These are phyloP conservation scores for Irpex sp. DNA, from an alignment of 1,284 basidiomycete genomes.

Conservation along the genomic window DNA sequence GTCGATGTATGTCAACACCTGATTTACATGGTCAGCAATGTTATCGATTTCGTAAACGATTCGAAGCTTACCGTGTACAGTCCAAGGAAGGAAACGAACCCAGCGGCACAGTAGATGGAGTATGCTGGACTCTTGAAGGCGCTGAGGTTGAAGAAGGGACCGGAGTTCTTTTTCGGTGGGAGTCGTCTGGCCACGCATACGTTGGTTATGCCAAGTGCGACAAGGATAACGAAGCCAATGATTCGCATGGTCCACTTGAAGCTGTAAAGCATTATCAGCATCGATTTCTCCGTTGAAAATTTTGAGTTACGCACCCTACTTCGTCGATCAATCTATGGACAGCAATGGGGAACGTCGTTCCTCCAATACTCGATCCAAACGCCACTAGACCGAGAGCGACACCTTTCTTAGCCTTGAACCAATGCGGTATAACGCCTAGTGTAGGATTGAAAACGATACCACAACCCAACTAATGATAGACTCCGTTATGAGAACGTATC, in stretches of 20 bases:
- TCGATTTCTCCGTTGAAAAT: background rate
- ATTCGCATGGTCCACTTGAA: constrained; percentile 69
- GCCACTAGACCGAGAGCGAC: constrained; percentile 47
- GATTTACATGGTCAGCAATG: background rate
- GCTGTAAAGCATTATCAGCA: constrained; percentile 33
- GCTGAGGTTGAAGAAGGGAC: constrained; percentile 22
- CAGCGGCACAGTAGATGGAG: constrained; percentile 17
- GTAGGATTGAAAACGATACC: constrained; percentile 52
- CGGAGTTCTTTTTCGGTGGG: constrained; percentile 18
- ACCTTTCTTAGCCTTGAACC: constrained; percentile 48
- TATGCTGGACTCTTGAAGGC: constrained; percentile 21
- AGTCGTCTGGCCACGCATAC: constrained; percentile 31
- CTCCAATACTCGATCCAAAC: constrained; percentile 49
- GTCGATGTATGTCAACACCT: constrained; percentile 60
- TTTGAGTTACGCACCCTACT: constrained; percentile 35
- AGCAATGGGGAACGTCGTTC: constrained; percentile 48
- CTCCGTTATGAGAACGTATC: constrained; percentile 15
- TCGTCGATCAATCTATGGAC: constrained; percentile 42
- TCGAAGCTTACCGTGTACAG: constrained; percentile 18
- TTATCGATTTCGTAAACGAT: background rate
- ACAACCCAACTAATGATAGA: constrained; percentile 26
- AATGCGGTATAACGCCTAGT: constrained; percentile 50
- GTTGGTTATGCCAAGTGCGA: constrained; percentile 50
- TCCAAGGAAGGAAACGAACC: constrained; percentile 18
- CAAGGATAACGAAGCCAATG: constrained; percentile 56